Conservation (phyloP, 768 basidiomycete genomes). For the Lentinula detonsa region DNA sequence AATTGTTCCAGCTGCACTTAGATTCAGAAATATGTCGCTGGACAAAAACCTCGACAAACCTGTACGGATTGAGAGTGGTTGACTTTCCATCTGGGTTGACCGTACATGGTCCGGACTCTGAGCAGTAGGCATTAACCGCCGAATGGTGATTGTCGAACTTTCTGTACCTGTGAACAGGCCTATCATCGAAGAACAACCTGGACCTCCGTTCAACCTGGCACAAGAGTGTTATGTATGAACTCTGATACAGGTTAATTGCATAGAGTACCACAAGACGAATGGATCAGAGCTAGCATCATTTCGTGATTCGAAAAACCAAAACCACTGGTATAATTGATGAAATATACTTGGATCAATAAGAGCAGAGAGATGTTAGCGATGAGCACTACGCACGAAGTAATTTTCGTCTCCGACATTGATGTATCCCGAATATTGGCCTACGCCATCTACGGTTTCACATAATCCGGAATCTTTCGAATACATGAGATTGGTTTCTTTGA, state of each 20-base stretch:
- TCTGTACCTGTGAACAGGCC: slow-evolving; percentile 37
- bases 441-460: slow-evolving; percentile 38
- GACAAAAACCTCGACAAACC: slow-evolving; percentile 18
- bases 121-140: background rate
- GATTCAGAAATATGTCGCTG: background rate
- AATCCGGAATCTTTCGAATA: slow-evolving; percentile 29
- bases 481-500: slow-evolving; percentile 16
- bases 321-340: slow-evolving; percentile 26
- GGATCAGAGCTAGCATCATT: slow-evolving; percentile 35
- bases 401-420: slow-evolving; percentile 34
- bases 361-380: background rate
- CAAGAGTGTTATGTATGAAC: background rate
- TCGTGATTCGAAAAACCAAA: slow-evolving; percentile 46
- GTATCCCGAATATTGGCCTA: slow-evolving; percentile 37
- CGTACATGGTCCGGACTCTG: slow-evolving; percentile 38
- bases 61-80: slow-evolving; percentile 38
- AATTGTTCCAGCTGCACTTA: slow-evolving; percentile 36
- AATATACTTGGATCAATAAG: background rate
- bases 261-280: slow-evolving; percentile 35
- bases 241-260: background rate
- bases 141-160: background rate
- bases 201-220: slow-evolving; percentile 29
- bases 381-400: slow-evolving; percentile 28
- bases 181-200: slow-evolving; percentile 38
- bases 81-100: slow-evolving; percentile 30